Conservation (phyloP, 164 flowering plant genomes). For the Stephania japonica region DNA sequence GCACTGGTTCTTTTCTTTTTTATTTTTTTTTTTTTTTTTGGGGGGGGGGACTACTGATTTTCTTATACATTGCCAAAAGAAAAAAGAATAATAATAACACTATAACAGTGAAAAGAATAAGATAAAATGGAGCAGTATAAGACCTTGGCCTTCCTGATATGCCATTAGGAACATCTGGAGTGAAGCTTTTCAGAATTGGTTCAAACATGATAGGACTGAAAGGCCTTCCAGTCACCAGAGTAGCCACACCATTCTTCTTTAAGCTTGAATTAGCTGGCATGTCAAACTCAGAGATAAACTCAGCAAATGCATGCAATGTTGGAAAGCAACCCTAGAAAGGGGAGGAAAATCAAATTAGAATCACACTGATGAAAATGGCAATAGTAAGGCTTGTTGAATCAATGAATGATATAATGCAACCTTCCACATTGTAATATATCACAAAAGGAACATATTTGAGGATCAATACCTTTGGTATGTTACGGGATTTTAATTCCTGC, state of each 20-base stretch:
- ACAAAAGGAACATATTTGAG: constrained; percentile 6
- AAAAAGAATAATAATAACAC: background rate
- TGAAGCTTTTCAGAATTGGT: constrained; percentile 63
- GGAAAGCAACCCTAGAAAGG: constrained; percentile 62
- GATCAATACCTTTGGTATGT: constrained; percentile 67
- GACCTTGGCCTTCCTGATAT: constrained; percentile 86
- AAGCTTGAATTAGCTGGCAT: constrained; percentile 32
- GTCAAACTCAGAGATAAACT: constrained; percentile 68
- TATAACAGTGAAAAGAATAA: background rate
- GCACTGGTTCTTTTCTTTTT: background rate
- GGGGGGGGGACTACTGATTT: too few species aligned
- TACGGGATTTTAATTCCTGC: constrained; percentile 48
- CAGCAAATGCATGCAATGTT: constrained; percentile 68
- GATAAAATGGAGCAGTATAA: constrained; percentile 13
- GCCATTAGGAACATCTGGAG: constrained; percentile 75
- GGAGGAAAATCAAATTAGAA: constrained; percentile 9
- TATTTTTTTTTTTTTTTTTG: too few species aligned
- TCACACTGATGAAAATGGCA: background rate
- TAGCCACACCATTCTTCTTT: constrained; percentile 38
- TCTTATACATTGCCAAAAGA: too few species aligned
- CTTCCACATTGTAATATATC: background rate
- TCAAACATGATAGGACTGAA: constrained; percentile 87
- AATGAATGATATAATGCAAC: constrained; percentile 1
- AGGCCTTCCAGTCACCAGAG: constrained; percentile 61
- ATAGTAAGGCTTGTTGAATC: background rate